Evolutionary conservation across 352 stramenopile genomes (phyloP), one percentile per base, ranked within the genome.

Genomic region (Phytophthora pisi): DNA sequence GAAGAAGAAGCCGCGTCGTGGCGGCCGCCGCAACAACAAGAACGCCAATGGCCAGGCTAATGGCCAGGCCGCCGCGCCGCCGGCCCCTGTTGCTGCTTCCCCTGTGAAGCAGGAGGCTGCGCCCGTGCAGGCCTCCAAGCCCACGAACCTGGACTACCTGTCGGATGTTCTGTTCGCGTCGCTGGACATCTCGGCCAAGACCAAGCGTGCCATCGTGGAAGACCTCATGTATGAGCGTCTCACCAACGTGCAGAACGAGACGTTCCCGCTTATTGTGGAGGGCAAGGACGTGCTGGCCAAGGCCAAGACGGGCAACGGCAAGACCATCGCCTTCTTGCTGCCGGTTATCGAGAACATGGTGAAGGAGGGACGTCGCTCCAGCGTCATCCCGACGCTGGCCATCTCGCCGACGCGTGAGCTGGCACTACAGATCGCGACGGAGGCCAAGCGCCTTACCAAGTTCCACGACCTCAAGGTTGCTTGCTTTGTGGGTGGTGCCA

Each of bases 391-490:
- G 26, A 95, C 89, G 9, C 81, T 99, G 36, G 81, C 98, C 9
- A 91, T 99, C 57, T 98, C 93, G 9, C 97, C 97, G 9, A 99
- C 97, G 59, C 84, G 97, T 30, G 97, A 99, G 77, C 69, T 99
- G 31, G 97, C 97, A 18, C 77, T 98, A 47, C 97, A 99, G 80
- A 99, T 99, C 56, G 78, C 83, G 2, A 86, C 84, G 20, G 93
- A 99, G 73, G 93, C 88, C 2, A 81, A 89, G 50, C 83, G 90
- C 15, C 75, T 99, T 13, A 77, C 82, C 53, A 90, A 82, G 51
- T 98, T 97, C 78, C 90, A 98, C 70, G 64, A 79, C 7, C 47
- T 96, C 47, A 69, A 76, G 28, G 75, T 88, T 6, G 68, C 71
- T 9, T 94, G 79, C 66, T 89, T 93, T 53, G 78, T 92, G 57